These are phyloP conservation scores for Fusarium newnesense DNA, from an alignment of 2,329 filamentous ascomycete genomes.

Conservation along the genomic window DNA sequence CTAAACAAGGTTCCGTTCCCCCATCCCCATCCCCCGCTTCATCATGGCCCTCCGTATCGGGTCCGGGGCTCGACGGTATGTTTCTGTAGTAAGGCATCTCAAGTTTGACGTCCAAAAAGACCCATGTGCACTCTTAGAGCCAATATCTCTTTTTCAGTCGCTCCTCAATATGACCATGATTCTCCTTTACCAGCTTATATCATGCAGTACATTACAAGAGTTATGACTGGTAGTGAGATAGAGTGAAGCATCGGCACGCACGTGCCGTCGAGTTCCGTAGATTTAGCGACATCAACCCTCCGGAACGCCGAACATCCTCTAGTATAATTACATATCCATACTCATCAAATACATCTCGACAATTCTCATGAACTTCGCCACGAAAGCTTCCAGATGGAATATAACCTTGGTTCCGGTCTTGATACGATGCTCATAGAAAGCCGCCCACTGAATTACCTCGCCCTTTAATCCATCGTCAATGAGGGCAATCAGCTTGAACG, in stretches of 20 bases:
- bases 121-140: conserved; percentile 7
- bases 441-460: conserved; percentile 94
- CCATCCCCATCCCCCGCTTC: conserved; percentile 35
- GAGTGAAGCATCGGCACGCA: neutral
- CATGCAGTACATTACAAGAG: neutral
- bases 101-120: neutral
- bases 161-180: neutral
- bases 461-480: conserved; percentile 91
- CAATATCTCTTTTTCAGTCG: neutral
- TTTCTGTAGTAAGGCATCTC: neutral
- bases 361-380: conserved; percentile 97
- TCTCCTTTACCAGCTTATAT: neutral
- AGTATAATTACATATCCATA: conserved; percentile 71
- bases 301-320: conserved; percentile 40
- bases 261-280: conserved; percentile 16
- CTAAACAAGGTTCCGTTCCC: conserved; percentile 33
- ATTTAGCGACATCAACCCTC: conserved; percentile 26
- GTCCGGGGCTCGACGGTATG: conserved; percentile 12
- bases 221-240: neutral
- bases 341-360: conserved; percentile 92
- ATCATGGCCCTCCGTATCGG: conserved; percentile 4
- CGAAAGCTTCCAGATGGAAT: conserved; percentile 97
- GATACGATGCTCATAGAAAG: conserved; percentile 96
- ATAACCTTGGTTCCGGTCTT: conserved; percentile 94
- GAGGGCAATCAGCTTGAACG: conserved; percentile 88